Evolutionary conservation across 208 protist species (phyloP).

Genomic region (Dictyostelium gargantuum): DNA sequence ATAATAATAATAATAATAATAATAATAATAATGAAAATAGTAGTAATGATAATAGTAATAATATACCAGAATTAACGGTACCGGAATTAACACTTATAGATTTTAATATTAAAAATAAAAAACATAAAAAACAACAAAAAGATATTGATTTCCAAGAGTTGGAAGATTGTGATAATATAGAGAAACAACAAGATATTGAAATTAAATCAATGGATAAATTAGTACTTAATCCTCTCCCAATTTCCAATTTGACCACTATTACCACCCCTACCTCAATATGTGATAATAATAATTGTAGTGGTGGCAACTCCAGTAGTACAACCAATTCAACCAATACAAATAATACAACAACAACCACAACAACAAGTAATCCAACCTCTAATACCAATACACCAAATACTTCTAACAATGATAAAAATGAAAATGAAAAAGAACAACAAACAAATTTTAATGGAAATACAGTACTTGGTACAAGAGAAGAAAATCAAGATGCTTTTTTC

Average conservation of each 20-base stretch:
- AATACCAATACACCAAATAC: not conserved
- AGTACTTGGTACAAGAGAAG: not conserved
- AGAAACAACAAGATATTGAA: not conserved
- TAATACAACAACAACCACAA: not conserved
- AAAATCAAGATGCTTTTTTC: slow-evolving; percentile 40
- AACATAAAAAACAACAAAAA: not conserved
- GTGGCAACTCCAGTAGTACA: no score
- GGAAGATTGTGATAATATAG: not conserved
- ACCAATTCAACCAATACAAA: no score
- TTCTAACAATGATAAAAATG: no score
- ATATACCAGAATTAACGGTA: not conserved
- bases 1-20: not conserved
- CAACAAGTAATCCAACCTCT: not conserved
- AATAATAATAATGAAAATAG: not conserved
- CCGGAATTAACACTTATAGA: not conserved
- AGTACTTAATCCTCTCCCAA: not conserved
- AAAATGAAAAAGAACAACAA: not conserved
- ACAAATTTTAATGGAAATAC: not conserved
- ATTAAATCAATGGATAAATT: not conserved
- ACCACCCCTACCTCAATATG: not conserved
- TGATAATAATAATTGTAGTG: no score
- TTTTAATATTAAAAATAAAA: not conserved
- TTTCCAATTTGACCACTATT: not conserved
- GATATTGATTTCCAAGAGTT: not conserved
- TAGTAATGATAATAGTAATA: not conserved